Evolutionary conservation across 208 protist genomes (phyloP).

Genomic region (Wallacemonas collosoma): DNA sequence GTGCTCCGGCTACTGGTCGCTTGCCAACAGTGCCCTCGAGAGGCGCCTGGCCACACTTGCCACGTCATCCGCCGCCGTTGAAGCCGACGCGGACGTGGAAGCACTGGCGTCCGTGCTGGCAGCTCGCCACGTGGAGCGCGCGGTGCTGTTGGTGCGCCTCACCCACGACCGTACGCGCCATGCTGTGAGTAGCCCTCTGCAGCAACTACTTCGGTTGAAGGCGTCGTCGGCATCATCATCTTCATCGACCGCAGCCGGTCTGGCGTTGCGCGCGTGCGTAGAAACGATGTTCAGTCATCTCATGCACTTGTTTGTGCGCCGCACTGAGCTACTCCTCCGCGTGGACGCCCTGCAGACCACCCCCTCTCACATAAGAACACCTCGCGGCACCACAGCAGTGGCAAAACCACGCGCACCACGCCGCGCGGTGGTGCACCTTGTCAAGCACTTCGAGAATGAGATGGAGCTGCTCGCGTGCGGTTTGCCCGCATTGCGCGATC

Average conservation of each 20-base stretch:
- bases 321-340: not conserved
- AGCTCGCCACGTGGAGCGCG: slow-evolving; percentile 29
- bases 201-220: slow-evolving; percentile 57
- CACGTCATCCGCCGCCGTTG: not conserved
- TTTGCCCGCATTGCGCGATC: slow-evolving; percentile 5
- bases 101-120: not conserved
- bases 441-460: not conserved
- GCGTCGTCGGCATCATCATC: not conserved
- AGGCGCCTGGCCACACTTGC: not conserved
- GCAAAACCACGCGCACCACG: not conserved
- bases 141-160: slow-evolving; percentile 65
- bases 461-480: slow-evolving; percentile 17
- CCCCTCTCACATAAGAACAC: not conserved
- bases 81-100: too few relatives aligned
- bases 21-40: slow-evolving; percentile 20
- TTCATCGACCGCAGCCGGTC: slow-evolving; percentile 1
- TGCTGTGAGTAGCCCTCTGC: slow-evolving; percentile 52
- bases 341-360: not conserved
- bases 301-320: not conserved
- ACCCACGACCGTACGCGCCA: slow-evolving; percentile 64
- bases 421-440: not conserved
- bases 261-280: slow-evolving; percentile 11
- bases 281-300: not conserved
- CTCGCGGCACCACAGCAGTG: not conserved
- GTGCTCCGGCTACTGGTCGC: slow-evolving; percentile 33